Conservation (phyloP, 257 asterid genomes). For the Coffea eugenioides region DNA sequence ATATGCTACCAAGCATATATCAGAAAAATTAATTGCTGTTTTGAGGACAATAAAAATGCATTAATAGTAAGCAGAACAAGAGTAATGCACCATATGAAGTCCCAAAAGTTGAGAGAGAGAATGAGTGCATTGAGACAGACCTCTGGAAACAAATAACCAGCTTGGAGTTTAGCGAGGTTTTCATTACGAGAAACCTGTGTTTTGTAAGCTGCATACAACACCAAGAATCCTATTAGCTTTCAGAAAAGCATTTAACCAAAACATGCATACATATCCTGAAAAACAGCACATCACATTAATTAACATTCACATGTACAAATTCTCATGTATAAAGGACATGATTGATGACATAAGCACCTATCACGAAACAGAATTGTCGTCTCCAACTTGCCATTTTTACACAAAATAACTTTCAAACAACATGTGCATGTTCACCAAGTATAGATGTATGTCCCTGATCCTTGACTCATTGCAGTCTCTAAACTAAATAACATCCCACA, state of each 20-base stretch:
- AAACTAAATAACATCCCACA: neutral
- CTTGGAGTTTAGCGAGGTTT: conserved; percentile 89
- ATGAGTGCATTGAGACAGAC: conserved; percentile 33
- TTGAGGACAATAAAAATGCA: too few species aligned
- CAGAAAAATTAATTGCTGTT: neutral
- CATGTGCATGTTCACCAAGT: neutral
- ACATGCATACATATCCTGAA: conserved; percentile 1
- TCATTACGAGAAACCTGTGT: conserved; percentile 83
- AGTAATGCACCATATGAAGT: conserved; percentile 13
- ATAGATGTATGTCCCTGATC: neutral
- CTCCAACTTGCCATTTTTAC: neutral
- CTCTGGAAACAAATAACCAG: conserved; percentile 98
- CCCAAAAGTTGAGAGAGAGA: neutral
- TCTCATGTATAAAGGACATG: neutral
- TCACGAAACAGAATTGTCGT: neutral
- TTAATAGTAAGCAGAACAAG: neutral
- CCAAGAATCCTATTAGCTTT: conserved; percentile 10
- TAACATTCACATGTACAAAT: neutral
- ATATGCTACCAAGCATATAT: neutral
- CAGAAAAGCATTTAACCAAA: neutral
- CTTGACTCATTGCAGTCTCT: neutral
- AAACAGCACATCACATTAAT: neutral
- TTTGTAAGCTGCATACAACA: conserved; percentile 57
- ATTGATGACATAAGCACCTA: neutral
- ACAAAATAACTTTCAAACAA: neutral